Base-by-base conservation (phyloP, 2,329 filamentous ascomycete species). In the Nigrospora oryzae region DNA sequence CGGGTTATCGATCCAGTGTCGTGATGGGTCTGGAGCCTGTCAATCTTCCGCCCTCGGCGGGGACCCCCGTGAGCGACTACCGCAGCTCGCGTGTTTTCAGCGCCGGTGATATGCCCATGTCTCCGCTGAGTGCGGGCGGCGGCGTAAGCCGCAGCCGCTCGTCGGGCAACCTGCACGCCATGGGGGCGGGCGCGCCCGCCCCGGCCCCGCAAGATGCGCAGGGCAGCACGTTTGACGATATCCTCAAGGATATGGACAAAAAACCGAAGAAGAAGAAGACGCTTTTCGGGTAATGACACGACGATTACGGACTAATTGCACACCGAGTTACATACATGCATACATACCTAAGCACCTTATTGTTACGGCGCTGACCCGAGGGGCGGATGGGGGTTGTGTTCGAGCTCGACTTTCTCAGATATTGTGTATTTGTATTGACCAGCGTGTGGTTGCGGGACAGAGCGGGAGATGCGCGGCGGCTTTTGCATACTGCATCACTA, bases 191-290 rank as follows among this genome's bases (percentile, higher is more conserved):
- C 28, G 48, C 53, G 34, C 51, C 54, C 28, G 50, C 45, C 2
- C 43, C 52, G n/a, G 47, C 48, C 10, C 40, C 35, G 33, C 42
- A 47, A 23, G 52, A 57, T n/a, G 13, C 38, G 12, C 23, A 16
- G 13, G 58, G 57, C 15, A 62, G 59, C 44, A 63, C 61, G 3
- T 63, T 63, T 47, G 61, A 63, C 19, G 60, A 63, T 34, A 63
- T 63, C 40, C 42, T 63, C 14, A 62, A 62, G 42, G 57, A 61
- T 15, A 56, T 62, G 47, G 46, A 57, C 35, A 56, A 55, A 36
- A 58, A 58, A 48, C 54, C 58, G 13, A 63, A 62, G 52, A 62
- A 62, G 48, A 63, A 63, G 56, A 62, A 55, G 43, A 54, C 53
- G 12, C 54, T 63, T 41, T 63, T 63, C 44, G 61, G 47, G 13